Evolutionary conservation across 495 filamentous ascomycete genomes (phyloP).

Genomic region (Lepraria neglecta): DNA sequence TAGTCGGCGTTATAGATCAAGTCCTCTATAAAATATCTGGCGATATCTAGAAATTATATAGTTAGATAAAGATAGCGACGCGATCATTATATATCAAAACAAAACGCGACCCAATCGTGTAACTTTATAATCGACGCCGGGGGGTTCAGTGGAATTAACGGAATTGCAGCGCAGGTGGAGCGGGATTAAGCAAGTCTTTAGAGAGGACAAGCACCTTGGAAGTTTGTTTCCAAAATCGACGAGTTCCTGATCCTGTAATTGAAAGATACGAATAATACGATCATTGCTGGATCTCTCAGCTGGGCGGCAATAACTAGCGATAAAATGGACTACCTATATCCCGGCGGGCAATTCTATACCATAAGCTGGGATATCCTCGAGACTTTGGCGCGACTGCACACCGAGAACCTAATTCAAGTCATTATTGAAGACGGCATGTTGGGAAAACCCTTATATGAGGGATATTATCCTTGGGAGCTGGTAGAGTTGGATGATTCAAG

Average conservation of each 20-base stretch:
- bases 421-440: constrained; percentile 10
- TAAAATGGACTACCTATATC: constrained; percentile 2
- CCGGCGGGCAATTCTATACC: constrained; percentile 20
- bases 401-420: background rate
- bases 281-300: constrained; percentile 6
- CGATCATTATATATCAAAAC: no score
- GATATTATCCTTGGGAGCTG: background rate
- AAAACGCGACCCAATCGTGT: no score
- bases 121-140: no score
- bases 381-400: background rate
- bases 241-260: constrained; percentile 9
- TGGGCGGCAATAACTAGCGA: no score
- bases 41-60: no score
- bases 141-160: no score
- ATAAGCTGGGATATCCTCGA: constrained; percentile 14
- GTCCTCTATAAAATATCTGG: no score
- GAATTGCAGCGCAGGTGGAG: no score
- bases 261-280: background rate
- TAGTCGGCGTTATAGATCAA: no score
- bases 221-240: constrained; percentile 17
- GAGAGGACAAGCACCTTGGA: background rate
- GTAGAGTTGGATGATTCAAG: constrained; percentile 3
- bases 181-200: no score
- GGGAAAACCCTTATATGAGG: constrained; percentile 8
- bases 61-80: no score